A percentile compares a stretch with the other conserved stretches of the same genome.
Conservation (phyloP, 2,329 filamentous ascomycete species). For the Tolypocladium album region DNA sequence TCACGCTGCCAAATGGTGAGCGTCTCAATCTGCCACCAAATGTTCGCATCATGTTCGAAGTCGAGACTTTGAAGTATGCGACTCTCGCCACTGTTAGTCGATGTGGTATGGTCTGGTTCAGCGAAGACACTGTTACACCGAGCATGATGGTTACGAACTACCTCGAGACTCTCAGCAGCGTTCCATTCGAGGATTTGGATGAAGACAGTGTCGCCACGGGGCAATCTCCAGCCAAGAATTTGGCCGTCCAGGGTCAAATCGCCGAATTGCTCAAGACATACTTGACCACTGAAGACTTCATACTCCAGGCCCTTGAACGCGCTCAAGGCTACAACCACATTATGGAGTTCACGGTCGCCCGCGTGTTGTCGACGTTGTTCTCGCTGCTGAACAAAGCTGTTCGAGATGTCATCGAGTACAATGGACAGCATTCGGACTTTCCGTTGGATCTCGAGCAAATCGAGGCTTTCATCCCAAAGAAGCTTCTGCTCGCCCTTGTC, state of each 20-base stretch:
- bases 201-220: constrained; percentile 76
- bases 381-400: constrained; percentile 92
- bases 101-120: constrained; percentile 99
- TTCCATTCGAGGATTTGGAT: constrained; percentile 88
- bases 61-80: constrained; percentile 94
- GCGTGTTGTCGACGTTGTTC: constrained; percentile 86
- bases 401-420: constrained; percentile 89
- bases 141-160: constrained; percentile 92
- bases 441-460: constrained; percentile 82
- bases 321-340: constrained; percentile 83
- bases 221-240: constrained; percentile 65
- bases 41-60: constrained; percentile 99
- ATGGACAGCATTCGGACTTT: constrained; percentile 88
- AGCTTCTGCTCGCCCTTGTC: constrained; percentile 80
- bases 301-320: constrained; percentile 64
- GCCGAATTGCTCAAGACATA: constrained; percentile 70
- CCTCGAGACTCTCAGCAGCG: constrained; percentile 68
- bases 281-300: constrained; percentile 69
- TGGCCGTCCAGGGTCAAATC: constrained; percentile 67
- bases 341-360: constrained; percentile 93
- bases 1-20: constrained; percentile 95
- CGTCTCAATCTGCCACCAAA: constrained; percentile 89
- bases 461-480: constrained; percentile 85
- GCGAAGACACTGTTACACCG: constrained; percentile 89
- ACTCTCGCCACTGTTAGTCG: constrained; percentile 98